Percentiles rank a stretch among this genome's conserved stretches.
Conservation (phyloP, 805 yeast genomes). For the Candida caryicola region DNA sequence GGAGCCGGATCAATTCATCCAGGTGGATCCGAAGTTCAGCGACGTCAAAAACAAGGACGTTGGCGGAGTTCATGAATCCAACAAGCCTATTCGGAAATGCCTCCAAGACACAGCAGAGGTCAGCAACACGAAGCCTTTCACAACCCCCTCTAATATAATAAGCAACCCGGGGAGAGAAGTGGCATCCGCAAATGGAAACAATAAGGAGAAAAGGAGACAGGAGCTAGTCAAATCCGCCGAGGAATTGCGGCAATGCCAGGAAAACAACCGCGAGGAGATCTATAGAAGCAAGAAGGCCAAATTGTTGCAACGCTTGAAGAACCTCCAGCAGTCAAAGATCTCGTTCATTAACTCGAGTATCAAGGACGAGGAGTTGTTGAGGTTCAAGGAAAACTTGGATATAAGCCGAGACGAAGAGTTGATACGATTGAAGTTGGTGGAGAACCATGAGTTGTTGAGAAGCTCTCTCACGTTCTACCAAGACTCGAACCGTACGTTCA, state of each 20-base stretch:
- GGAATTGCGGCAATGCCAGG: slow-evolving; percentile 18
- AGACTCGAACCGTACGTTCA: neutral
- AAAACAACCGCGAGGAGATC: slow-evolving; percentile 15
- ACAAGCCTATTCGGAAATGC: neutral
- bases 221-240: slow-evolving; percentile 15
- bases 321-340: slow-evolving; percentile 25
- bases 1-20: slow-evolving; percentile 1
- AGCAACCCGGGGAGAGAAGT: slow-evolving; percentile 11
- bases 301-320: slow-evolving; percentile 23
- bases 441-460: neutral
- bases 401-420: slow-evolving; percentile 6
- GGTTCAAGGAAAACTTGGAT: slow-evolving; percentile 17
- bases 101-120: neutral
- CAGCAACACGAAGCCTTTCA: neutral
- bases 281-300: slow-evolving; percentile 22
- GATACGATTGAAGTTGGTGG: slow-evolving; percentile 7
- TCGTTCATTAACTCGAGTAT: slow-evolving; percentile 20
- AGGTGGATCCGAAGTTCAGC: slow-evolving; percentile 5
- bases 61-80: no score
- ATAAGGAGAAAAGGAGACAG: slow-evolving; percentile 23
- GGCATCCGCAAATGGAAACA: slow-evolving; percentile 14
- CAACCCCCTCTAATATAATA: slow-evolving; percentile 2
- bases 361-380: slow-evolving; percentile 28
- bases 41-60: slow-evolving; percentile 3
- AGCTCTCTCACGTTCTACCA: neutral